Conservation (phyloP, 106 monocot genomes). For the Allium fistulosum region DNA sequence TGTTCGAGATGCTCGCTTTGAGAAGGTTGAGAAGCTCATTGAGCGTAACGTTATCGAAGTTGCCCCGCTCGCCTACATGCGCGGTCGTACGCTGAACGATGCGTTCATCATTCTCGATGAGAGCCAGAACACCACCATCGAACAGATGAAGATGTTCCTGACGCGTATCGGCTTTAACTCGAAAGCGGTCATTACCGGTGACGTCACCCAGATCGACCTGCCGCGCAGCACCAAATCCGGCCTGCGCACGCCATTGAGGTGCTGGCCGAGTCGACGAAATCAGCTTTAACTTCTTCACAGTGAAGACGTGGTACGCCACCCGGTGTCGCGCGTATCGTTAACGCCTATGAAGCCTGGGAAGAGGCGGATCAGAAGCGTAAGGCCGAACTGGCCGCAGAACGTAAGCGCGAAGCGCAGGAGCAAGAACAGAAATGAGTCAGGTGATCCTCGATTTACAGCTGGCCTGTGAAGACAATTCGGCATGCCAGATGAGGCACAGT, state of each 20-base stretch:
- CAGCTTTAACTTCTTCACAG: background rate
- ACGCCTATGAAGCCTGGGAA: background rate
- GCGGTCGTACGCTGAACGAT: constrained; percentile 1
- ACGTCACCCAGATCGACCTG: constrained; percentile 1
- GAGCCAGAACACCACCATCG: background rate
- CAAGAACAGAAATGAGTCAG: no score
- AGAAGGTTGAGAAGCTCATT: background rate
- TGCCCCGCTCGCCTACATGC: constrained; percentile 3
- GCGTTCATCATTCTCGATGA: constrained; percentile 1
- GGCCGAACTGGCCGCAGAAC: no score
- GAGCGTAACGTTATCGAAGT: background rate
- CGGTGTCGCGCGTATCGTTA: background rate
- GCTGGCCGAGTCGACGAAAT: background rate
- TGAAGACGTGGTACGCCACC: constrained; percentile 1
- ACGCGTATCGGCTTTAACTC: constrained; percentile 1
- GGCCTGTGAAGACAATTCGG: no score
- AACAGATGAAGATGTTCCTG: constrained; percentile 2
- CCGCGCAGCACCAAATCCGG: background rate
- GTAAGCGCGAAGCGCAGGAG: no score
- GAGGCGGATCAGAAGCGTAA: no score
- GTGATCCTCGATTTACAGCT: no score
- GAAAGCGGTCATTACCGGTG: background rate
- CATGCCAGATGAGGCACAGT: no score
- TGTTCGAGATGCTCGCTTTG: background rate
- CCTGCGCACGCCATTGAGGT: background rate